A percentile compares a stretch with the other conserved stretches of the same genome.
phyloP scores from a whole-genome alignment of 2,329 filamentous ascomycete species.

The Talaromyces sp. region DNA sequence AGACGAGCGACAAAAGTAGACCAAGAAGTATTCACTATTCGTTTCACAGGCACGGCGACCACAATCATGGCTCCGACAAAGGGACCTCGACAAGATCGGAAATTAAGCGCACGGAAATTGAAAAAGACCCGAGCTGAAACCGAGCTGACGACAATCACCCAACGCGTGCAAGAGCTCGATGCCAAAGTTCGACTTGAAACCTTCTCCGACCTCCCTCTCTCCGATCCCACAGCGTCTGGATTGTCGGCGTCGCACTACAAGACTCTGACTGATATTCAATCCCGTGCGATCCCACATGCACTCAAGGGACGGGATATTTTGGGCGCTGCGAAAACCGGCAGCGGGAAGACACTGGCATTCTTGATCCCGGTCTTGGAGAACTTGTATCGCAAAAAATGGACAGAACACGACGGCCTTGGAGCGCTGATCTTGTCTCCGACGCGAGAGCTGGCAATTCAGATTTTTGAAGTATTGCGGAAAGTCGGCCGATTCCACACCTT shows the following conservation, averaged over 20 bases:
- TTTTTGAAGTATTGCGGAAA: constrained; percentile 89
- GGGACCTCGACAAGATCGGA: constrained; percentile 20
- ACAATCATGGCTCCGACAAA: constrained; percentile 28
- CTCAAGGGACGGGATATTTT: constrained; percentile 84
- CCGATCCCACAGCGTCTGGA: constrained; percentile 69
- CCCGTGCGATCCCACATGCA: constrained; percentile 78
- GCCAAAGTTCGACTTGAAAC: constrained; percentile 50
- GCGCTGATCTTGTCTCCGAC: constrained; percentile 92
- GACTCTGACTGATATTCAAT: constrained; percentile 84
- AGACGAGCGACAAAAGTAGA: not conserved
- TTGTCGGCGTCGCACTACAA: constrained; percentile 85
- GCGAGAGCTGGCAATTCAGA: constrained; percentile 91
- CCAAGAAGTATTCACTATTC: not conserved
- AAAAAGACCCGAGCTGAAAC: constrained; percentile 45
- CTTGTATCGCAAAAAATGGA: constrained; percentile 82
- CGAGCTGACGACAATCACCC: constrained; percentile 35
- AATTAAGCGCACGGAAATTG: constrained; percentile 25
- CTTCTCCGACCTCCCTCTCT: constrained; percentile 83
- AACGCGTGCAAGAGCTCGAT: constrained; percentile 41
- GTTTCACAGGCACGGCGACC: not conserved
- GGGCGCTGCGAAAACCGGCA: constrained; percentile 91
- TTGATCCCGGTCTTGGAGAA: constrained; percentile 88
- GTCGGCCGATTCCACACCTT: constrained; percentile 85
- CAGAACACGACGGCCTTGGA: constrained; percentile 83
- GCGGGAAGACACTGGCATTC: constrained; percentile 92